Conservation (phyloP, 345 rosid species). For the Eucalyptus regnans region DNA sequence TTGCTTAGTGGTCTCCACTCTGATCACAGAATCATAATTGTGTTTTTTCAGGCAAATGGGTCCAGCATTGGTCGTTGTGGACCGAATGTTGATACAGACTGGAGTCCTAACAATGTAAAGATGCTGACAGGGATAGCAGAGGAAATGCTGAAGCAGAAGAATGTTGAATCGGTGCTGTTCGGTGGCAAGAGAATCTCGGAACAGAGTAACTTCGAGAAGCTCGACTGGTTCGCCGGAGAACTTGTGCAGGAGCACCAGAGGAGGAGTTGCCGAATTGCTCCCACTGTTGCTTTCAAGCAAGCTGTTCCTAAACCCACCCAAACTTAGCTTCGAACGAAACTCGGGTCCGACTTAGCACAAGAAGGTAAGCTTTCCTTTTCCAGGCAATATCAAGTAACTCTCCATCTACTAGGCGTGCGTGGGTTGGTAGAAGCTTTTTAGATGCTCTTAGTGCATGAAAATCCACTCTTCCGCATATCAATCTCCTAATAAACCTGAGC, state of each 20-base stretch:
- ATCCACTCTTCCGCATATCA: not conserved
- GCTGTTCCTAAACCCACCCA: conserved; percentile 10
- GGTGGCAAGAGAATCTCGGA: conserved; percentile 80
- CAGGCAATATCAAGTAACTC: not conserved
- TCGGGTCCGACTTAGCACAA: not conserved
- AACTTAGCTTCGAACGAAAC: not conserved
- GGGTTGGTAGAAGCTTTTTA: not conserved
- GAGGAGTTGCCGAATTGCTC: conserved; percentile 88
- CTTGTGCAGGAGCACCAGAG: conserved; percentile 88
- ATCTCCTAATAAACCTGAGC: not conserved
- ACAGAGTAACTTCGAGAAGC: conserved; percentile 66
- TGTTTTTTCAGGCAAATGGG: conserved; percentile 59
- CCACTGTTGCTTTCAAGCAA: conserved; percentile 97
- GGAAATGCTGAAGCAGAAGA: conserved; percentile 93
- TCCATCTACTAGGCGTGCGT: not conserved
- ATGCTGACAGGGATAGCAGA: conserved; percentile 64
- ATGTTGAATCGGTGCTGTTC: conserved; percentile 83
- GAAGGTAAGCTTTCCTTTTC: not conserved
- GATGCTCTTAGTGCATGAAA: not conserved
- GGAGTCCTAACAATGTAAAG: conserved; percentile 60
- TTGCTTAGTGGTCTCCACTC: not conserved
- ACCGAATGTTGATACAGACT: conserved; percentile 59
- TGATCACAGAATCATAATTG: not conserved
- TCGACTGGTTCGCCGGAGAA: conserved; percentile 82
- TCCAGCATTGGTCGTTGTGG: conserved; percentile 55